phyloP scores from a whole-genome alignment of 176 grass and related monocot genomes.

The Urochloa ruziziensis region DNA sequence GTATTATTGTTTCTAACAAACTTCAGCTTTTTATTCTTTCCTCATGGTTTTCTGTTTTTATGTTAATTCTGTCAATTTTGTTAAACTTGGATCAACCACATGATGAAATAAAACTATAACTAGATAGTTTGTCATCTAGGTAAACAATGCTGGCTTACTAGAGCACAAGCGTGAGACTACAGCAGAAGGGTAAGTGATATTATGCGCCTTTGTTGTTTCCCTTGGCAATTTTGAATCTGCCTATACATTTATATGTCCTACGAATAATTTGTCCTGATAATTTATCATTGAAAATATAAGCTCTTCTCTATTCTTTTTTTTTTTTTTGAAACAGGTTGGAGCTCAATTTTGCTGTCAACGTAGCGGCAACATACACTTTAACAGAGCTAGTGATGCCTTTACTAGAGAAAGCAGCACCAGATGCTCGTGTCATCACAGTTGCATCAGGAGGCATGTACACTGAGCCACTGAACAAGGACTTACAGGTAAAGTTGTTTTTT shows the following conservation, averaged over 20 bases:
- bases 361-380: slow-evolving; percentile 77
- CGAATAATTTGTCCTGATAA: neutral
- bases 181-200: slow-evolving; percentile 57
- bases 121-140: slow-evolving; percentile 46
- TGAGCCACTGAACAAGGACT: slow-evolving; percentile 63
- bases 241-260: neutral
- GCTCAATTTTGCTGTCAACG: slow-evolving; percentile 91
- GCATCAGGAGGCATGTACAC: slow-evolving; percentile 91
- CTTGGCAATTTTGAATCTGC: neutral
- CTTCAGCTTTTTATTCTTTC: neutral
- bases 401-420: slow-evolving; percentile 78
- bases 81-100: neutral
- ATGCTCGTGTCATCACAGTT: slow-evolving; percentile 84
- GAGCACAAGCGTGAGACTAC: slow-evolving; percentile 67
- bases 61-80: neutral
- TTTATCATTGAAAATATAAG: neutral
- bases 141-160: slow-evolving; percentile 91
- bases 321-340: slow-evolving; percentile 50
- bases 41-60: neutral
- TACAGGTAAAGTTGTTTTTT: slow-evolving; percentile 47
- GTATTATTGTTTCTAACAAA: neutral
- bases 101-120: neutral
- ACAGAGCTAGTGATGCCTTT: slow-evolving; percentile 75
- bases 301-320: neutral
- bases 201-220: neutral